Evolutionary conservation across 306 rosid genomes (phyloP), one percentile per base, ranked within the genome.

Genomic region (Inga leiocalycina): DNA sequence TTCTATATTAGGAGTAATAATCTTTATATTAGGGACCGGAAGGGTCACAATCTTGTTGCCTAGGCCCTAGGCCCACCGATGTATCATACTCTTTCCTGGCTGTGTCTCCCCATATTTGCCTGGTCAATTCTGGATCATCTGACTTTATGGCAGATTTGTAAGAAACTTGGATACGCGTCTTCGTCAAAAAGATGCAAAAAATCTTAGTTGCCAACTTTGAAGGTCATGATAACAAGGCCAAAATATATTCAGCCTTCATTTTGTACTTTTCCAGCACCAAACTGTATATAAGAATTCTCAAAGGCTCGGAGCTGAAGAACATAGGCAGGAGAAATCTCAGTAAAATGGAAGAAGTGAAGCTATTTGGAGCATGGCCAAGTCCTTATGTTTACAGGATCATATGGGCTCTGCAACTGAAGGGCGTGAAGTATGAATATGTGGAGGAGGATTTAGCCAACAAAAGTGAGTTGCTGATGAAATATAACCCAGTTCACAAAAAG

Each of bases 401-500:
- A 69, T 79, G 76, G 82, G 76, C 76, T 69, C 34, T 68, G 24
- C 41, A 79, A 35, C 32, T 67, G 27, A 79, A 79, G 76, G 52
- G 68, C 3, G 43, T 79, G 8, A 67, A 51, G 52, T 79, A 67
- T 37, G 76, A 34, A 15, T 69, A 49, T 52, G 71, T 68, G 17
- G 82, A 79, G 22, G 82, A 79, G 15, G 82, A 79, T 70, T 37
- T 79, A 37, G 51, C 68, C 2, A 71, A 79, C 68, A 79, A 79
- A 62, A 79, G 76, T 52, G 76, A 79, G 35, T 79, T 34, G 54
- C 67, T 79, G 11, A 15, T 68, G 68, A 81, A 81, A 62, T 81
- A 73, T 61, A 82, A 79, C 49, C 82, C 89, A 45, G 19, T 86
- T 82, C 52, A 75, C 70, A 75, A 48, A 51, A 86, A 82, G 49